Evolutionary conservation across 2,329 filamentous ascomycete species (phyloP).

Genomic region (Monilinia aucupariae): DNA sequence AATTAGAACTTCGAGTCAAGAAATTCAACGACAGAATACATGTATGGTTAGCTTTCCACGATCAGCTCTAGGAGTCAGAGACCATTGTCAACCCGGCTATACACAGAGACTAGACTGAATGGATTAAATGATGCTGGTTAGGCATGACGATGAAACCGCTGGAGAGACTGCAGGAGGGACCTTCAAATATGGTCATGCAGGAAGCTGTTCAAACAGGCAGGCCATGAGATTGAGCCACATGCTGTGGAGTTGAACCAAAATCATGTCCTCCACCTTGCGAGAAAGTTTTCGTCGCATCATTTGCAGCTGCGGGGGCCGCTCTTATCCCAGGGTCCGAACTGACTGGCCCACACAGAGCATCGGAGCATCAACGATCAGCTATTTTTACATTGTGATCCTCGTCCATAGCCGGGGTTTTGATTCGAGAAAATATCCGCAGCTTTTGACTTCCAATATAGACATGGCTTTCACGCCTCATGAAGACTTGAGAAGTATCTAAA

Average conservation of each 20-base stretch:
- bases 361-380: too few species aligned
- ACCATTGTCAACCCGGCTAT: neutral
- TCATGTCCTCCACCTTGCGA: neutral
- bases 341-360: neutral
- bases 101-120: neutral
- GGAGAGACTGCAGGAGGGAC: neutral
- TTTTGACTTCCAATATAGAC: neutral
- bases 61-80: neutral
- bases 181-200: neutral
- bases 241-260: neutral
- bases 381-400: neutral
- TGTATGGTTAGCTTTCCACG: neutral
- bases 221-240: neutral
- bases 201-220: neutral
- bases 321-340: neutral
- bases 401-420: neutral
- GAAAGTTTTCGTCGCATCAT: neutral
- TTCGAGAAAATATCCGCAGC: neutral
- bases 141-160: neutral
- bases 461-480: neutral
- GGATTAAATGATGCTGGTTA: neutral
- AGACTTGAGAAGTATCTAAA: neutral
- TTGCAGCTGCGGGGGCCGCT: neutral
- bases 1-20: neutral
- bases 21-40: neutral